Conservation (phyloP, 257 asterid species). For the Anisodus tanguticus region DNA sequence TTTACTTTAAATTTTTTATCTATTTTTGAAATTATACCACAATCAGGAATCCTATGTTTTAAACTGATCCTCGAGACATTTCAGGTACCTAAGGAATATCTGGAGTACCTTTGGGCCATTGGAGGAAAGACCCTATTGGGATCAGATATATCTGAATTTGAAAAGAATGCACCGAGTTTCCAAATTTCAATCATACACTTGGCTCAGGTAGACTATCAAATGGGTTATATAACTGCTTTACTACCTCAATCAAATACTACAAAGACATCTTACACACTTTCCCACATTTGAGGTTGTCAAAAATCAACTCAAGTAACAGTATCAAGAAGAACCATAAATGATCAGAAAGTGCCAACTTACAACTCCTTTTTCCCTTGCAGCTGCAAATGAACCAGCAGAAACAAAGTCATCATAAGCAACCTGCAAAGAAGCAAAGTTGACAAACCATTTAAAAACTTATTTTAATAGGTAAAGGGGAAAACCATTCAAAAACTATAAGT, state of each 20-base stretch:
- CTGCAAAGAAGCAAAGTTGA: conserved; percentile 41
- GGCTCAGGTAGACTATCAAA: not conserved
- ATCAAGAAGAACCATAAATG: conserved; percentile 17
- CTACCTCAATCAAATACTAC: not conserved
- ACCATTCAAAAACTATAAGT: not conserved
- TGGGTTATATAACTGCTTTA: not conserved
- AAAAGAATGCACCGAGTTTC: not conserved
- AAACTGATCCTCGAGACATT: not conserved
- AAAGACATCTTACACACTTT: not conserved
- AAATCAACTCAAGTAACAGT: not conserved
- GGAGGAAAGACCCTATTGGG: not conserved
- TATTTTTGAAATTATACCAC: not conserved
- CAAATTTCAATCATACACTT: conserved; percentile 6
- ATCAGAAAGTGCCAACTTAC: conserved; percentile 55
- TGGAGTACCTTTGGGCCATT: not conserved
- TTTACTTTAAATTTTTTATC: not conserved
- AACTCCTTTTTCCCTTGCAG: conserved; percentile 98
- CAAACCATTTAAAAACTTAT: conserved; percentile 26
- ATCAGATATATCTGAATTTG: conserved; percentile 17
- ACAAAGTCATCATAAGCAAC: conserved; percentile 93
- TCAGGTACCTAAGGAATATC: not conserved
- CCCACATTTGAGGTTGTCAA: not conserved
- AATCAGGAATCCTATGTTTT: not conserved
- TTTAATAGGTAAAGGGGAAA: conserved; percentile 1
- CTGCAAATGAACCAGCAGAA: conserved; percentile 82